Evolutionary conservation across 2,329 filamentous ascomycete genomes (phyloP).

Genomic region (Colletotrichum lentis): DNA sequence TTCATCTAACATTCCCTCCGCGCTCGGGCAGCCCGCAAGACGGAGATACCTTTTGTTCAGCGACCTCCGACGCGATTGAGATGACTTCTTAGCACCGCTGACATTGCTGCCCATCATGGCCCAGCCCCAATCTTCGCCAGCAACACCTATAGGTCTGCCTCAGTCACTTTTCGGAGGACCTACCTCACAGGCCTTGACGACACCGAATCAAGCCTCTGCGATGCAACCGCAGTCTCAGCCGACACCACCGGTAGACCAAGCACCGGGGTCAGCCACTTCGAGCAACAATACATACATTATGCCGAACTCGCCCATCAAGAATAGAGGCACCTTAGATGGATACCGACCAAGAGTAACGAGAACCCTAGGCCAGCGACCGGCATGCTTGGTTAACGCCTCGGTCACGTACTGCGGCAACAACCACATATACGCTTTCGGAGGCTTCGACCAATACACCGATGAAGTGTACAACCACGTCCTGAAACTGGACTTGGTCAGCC

Average conservation of each 20-base stretch:
- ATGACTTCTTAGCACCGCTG: constrained; percentile 29
- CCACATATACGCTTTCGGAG: constrained; percentile 96
- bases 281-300: constrained; percentile 87
- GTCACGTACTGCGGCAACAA: constrained; percentile 99
- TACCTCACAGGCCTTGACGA: constrained; percentile 40
- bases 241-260: constrained; percentile 46
- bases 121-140: constrained; percentile 47
- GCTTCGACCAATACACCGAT: constrained; percentile 98
- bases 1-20: not conserved
- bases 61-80: constrained; percentile 21
- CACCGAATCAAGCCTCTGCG: constrained; percentile 46
- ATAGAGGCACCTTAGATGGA: constrained; percentile 70
- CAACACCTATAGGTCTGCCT: constrained; percentile 53
- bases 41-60: constrained; percentile 4
- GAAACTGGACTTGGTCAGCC: constrained; percentile 82
- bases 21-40: not conserved
- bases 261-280: constrained; percentile 62
- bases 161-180: constrained; percentile 59
- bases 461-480: constrained; percentile 99
- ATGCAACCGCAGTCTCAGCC: constrained; percentile 37
- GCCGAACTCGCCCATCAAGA: constrained; percentile 82
- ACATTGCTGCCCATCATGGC: constrained; percentile 48
- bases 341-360: constrained; percentile 86
- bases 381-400: constrained; percentile 95
- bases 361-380: constrained; percentile 81